Percentiles rank a stretch among this genome's conserved stretches.
phyloP scores from a whole-genome alignment of 1,284 basidiomycete genomes.

The Apiotrichum porosum region DNA sequence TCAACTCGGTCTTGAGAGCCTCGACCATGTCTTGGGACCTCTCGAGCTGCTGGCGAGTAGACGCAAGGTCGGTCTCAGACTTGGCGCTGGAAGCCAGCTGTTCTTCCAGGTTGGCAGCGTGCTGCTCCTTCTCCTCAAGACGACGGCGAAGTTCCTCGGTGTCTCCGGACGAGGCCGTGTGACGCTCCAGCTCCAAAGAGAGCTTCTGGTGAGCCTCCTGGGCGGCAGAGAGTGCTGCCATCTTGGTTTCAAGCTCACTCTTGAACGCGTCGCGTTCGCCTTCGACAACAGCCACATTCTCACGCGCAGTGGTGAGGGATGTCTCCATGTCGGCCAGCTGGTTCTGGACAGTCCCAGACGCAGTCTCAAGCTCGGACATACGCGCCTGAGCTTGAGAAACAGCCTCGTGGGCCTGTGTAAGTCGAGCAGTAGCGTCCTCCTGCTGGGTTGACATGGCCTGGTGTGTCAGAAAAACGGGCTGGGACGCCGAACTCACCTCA shows the following conservation, averaged over 20 bases:
- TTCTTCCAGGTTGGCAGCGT: neutral
- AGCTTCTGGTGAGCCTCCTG: neutral
- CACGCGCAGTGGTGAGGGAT: neutral
- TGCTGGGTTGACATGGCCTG: too few relatives aligned
- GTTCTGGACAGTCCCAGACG: neutral
- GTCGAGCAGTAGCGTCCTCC: too few relatives aligned
- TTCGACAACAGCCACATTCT: neutral
- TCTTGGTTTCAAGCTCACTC: neutral
- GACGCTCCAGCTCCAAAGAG: too few relatives aligned
- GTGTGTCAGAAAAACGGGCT: too few relatives aligned
- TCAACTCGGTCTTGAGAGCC: slow-evolving; percentile 3
- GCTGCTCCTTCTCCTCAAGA: neutral
- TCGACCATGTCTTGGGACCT: neutral
- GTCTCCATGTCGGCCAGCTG: slow-evolving; percentile 3
- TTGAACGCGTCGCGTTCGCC: slow-evolving; percentile 5
- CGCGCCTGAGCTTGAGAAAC: too few relatives aligned
- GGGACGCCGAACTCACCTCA: too few relatives aligned
- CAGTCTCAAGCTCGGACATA: slow-evolving; percentile 2
- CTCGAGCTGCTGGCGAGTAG: neutral
- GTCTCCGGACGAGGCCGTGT: neutral
- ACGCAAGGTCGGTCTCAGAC: neutral
- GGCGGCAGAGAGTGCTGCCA: neutral
- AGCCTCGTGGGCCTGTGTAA: too few relatives aligned
- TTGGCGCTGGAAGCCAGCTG: neutral
- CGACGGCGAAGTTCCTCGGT: neutral